These are phyloP conservation scores for Magnusiomyces ingens DNA, from an alignment of 1,139 yeast genomes.

Conservation along the genomic window DNA sequence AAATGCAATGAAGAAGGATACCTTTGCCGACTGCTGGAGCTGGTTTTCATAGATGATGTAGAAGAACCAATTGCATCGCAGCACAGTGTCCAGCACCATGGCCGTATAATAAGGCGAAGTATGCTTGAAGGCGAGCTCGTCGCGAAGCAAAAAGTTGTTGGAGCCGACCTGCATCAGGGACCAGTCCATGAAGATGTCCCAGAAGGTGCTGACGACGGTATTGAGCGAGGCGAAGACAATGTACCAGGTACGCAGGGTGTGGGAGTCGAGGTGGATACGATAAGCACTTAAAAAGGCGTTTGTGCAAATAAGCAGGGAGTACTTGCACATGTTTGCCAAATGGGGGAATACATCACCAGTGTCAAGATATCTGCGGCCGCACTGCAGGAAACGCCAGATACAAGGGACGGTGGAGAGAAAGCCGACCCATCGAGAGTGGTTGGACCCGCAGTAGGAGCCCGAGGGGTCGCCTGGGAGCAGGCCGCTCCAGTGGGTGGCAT, in stretches of 20 bases:
- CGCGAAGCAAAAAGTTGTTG: slow-evolving; percentile 55
- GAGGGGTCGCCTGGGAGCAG: slow-evolving; percentile 37
- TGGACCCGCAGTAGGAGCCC: slow-evolving; percentile 64
- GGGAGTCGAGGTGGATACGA: slow-evolving; percentile 49
- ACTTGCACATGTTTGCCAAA: slow-evolving; percentile 82
- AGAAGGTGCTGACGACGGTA: slow-evolving; percentile 58
- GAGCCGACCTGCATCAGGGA: slow-evolving; percentile 77
- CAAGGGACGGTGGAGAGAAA: slow-evolving; percentile 79
- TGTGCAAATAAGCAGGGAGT: slow-evolving; percentile 57
- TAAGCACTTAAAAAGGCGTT: slow-evolving; percentile 73
- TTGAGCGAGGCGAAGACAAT: slow-evolving; percentile 70
- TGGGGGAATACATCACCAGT: slow-evolving; percentile 97
- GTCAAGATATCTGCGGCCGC: slow-evolving; percentile 84
- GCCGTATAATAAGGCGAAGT: slow-evolving; percentile 67
- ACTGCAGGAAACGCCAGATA: slow-evolving; percentile 85
- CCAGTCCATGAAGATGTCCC: slow-evolving; percentile 98
- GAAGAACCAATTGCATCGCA: slow-evolving; percentile 88
- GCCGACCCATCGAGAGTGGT: slow-evolving; percentile 69
- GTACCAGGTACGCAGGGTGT: slow-evolving; percentile 48
- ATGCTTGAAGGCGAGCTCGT: slow-evolving; percentile 56
- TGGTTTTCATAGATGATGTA: slow-evolving; percentile 63
- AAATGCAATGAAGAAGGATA: slow-evolving; percentile 74
- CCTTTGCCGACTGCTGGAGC: slow-evolving; percentile 84
- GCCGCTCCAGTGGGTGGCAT: slow-evolving; percentile 56
- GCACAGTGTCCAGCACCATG: slow-evolving; percentile 59